Conservation (phyloP, 140 eudicot species). For the Oenanthe javanica region DNA sequence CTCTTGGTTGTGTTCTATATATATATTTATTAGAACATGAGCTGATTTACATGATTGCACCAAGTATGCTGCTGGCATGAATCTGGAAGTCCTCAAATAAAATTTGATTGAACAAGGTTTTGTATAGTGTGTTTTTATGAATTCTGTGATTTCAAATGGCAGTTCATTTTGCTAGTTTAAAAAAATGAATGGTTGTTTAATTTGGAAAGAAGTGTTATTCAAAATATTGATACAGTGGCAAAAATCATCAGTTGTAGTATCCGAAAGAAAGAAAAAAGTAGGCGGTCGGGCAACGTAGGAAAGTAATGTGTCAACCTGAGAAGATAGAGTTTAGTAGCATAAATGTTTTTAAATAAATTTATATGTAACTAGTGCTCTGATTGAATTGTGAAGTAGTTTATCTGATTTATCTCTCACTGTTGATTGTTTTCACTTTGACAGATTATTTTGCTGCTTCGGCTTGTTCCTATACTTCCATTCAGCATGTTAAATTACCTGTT, state of each 20-base stretch:
- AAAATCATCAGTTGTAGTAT: background rate
- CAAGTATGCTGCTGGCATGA: background rate
- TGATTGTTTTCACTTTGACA: constrained; percentile 23
- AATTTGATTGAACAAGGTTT: background rate
- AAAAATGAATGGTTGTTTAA: background rate
- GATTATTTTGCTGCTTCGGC: constrained; percentile 84
- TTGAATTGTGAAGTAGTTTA: background rate
- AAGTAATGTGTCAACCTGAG: background rate
- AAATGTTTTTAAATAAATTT: background rate
- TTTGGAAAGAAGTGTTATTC: constrained; percentile 44
- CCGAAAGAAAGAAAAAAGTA: background rate
- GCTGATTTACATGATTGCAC: background rate
- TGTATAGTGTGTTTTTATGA: background rate
- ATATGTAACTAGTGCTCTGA: background rate
- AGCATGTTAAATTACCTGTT: constrained; percentile 84
- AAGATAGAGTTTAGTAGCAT: background rate
- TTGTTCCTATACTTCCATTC: constrained; percentile 83
- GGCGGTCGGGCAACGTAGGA: background rate
- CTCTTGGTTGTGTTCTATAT: background rate
- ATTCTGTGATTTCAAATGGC: background rate
- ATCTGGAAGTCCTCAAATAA: background rate
- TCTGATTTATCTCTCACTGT: background rate
- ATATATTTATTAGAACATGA: background rate
- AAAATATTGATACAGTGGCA: constrained; percentile 27
- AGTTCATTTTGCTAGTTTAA: background rate